Percentiles rank a stretch among this genome's conserved stretches.
Conservation (phyloP, 371 early-diverging fungal species). For the Sporodiniella umbellata region DNA sequence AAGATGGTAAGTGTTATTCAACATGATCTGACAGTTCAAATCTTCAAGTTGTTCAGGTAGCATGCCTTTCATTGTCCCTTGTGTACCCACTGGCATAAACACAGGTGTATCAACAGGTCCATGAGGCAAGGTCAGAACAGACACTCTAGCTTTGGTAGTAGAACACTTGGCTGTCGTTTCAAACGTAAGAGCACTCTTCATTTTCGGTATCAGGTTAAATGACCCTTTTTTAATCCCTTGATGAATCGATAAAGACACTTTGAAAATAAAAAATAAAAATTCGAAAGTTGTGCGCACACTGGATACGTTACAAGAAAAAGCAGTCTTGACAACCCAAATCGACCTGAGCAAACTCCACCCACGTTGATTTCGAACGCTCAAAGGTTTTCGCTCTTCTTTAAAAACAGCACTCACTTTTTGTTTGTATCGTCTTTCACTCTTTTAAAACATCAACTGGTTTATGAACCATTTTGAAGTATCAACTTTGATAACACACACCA, state of each 20-base stretch:
- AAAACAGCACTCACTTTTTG: no score
- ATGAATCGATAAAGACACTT: not conserved
- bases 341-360: no score
- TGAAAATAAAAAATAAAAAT: not conserved
- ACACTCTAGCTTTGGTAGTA: slow-evolving; percentile 89
- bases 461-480: no score
- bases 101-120: slow-evolving; percentile 85
- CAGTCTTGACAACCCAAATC: no score
- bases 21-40: slow-evolving; percentile 88
- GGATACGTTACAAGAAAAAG: no score
- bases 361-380: no score
- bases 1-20: slow-evolving; percentile 92
- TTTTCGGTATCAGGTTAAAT: not conserved
- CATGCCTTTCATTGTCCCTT: slow-evolving; percentile 92
- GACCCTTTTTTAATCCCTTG: not conserved
- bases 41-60: slow-evolving; percentile 76
- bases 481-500: no score
- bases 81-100: slow-evolving; percentile 99
- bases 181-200: slow-evolving; percentile 29
- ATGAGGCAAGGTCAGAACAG: slow-evolving; percentile 79
- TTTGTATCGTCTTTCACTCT: no score
- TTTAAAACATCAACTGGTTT: no score
- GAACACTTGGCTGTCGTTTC: slow-evolving; percentile 67
- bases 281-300: no score
- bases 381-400: no score